Base-by-base conservation (phyloP, 2,329 filamentous ascomycete species). In the Ceratocystis ficicola region DNA sequence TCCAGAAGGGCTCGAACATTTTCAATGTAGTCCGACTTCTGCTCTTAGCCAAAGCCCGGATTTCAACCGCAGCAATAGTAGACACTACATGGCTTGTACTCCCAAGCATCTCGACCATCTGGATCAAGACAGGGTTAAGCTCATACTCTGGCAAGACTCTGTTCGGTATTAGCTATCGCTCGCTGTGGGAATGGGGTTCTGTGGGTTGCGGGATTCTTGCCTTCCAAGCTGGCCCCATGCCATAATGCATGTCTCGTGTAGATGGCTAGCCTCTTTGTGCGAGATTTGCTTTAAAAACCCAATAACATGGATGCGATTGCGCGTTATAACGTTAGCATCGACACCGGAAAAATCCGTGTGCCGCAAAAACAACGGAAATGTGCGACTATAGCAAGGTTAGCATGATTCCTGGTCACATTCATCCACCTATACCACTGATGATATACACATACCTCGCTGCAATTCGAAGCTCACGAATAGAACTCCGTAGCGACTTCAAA, bases 1-100 rank as follows among this genome's bases (percentile, higher is more conserved):
- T 84, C 92, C 93, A 97, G 74, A 91, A 97, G 0, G 93, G 91
- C 65, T 86, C 85, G 66, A 97, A 86, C 0, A 99, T 77, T 17
- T 85, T 83, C 32, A 82, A 80, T 1, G 86, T 81, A 1, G 84
- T 86, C 46, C 83, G 79, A 2, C 80, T 79, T 50, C 85, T 81
- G 61, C 80, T 77, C 63, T 86, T 82, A 1, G 91, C 88, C 62
- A 97, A 79, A 68, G 85, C 86, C 22, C 88, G 79, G 48, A 96
- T 77, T 75, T 96, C 92, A 69, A 88, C 88, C 73, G 91, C 94
- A 2, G 93, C 90, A 69, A 91, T 83, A 3, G 87, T 88, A 64
- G 87, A 90, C 7, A 95, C 79, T 41, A 96, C 82, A 48, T 84
- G 83, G 73, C 95, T 96, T 52, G 83, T 79, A 75, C 94, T 88